Conservation (phyloP, 768 basidiomycete genomes). For the Auricularia cornea region DNA sequence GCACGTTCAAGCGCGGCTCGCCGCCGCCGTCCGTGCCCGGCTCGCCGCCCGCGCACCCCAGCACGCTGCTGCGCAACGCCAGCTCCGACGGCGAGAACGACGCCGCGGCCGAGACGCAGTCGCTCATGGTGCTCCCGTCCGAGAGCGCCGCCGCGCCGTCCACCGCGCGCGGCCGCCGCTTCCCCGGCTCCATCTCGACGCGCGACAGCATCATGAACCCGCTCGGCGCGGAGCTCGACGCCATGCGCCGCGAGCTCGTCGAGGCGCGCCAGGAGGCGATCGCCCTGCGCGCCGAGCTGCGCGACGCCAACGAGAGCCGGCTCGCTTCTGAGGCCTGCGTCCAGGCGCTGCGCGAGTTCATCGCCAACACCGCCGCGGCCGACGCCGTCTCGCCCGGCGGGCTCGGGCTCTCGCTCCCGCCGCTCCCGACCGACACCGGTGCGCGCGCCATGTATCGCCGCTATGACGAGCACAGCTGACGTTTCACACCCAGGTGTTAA, state of each 20-base stretch:
- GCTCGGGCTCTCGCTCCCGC: constrained; percentile 13
- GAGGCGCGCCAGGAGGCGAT: constrained; percentile 52
- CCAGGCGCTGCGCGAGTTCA: constrained; percentile 74
- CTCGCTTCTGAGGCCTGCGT: constrained; percentile 84
- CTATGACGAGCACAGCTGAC: not conserved
- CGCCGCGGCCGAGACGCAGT: constrained; percentile 4
- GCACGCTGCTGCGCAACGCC: constrained; percentile 24
- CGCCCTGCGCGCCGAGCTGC: constrained; percentile 55
- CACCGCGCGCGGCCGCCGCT: constrained; percentile 2
- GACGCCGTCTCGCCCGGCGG: not conserved
- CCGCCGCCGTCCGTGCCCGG: not conserved
- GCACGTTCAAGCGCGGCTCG: constrained; percentile 24
- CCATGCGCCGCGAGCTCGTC: constrained; percentile 51
- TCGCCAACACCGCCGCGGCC: constrained; percentile 39
- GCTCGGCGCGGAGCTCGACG: constrained; percentile 40
- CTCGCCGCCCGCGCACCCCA: not conserved
- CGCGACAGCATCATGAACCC: constrained; percentile 4
- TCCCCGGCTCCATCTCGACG: constrained; percentile 35
- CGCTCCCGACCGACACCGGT: constrained; percentile 14
- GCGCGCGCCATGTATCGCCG: not conserved
- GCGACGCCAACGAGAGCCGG: constrained; percentile 72
- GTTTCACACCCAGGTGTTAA: not conserved
- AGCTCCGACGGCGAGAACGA: constrained; percentile 44
- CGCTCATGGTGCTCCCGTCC: constrained; percentile 7
- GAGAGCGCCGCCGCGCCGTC: constrained; percentile 4